Base-by-base conservation (phyloP, 768 basidiomycete species). In the Leccinum variicolor region DNA sequence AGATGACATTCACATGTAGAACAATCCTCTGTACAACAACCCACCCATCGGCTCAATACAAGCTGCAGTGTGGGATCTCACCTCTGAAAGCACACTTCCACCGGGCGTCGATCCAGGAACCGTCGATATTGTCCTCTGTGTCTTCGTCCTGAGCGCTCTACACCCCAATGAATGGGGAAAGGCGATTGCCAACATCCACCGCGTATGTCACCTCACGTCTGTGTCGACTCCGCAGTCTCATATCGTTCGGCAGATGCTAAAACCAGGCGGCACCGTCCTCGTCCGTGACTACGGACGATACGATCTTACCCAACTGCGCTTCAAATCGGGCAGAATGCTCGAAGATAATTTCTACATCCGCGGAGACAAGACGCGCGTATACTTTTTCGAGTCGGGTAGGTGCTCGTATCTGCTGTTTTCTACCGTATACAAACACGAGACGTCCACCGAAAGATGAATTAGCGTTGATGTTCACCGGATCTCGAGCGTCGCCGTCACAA, bases 281-380 rank as follows among this genome's bases (percentile, higher is more conserved):
- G 79, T 98, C 57, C 86, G 97, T 11, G 97, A 99, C 72, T 99
- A 98, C 66, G 97, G 96, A 3, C 84, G 96, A 25, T 81, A 98
- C 67, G 96, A 99, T 69, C 83, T 99, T 47, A 92, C 97, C 1
- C 96, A 98, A 71, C 77, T 99, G 47, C 82, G 97, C 10, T 97
- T 99, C 79, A 97, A 93, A 73, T 80, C 81, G 6, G 86, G 88
- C 2, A 81, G 97, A 11, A 81, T 98, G 55, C 82, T 98, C 11
- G 90, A 93, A 45, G 93, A 95, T 49, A 95, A 97, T 69, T 87
- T 99, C 62, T 99, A 99, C 67, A 89, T 97, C 52, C 84, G 97
- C 36, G 97, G 97, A 1, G 97, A 99, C 75, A 95, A 93, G 66
- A 98, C 97, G 0, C 80, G 97, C 39, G 97, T 99, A 0, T 98